Conservation (phyloP, 208 protist genomes). For the Porcisia hertigi region DNA sequence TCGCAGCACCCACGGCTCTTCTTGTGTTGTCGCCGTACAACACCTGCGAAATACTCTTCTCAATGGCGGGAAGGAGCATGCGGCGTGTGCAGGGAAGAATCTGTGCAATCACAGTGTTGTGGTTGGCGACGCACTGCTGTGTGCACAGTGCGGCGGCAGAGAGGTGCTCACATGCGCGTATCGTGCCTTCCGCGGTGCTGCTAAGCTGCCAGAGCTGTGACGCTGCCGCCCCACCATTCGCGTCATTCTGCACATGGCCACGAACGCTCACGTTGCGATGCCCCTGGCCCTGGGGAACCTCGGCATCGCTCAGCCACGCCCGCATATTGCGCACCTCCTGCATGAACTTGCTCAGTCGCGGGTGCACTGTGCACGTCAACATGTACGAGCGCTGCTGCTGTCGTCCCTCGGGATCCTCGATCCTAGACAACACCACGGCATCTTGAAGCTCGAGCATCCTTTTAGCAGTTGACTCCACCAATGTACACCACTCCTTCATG, state of each 20-base stretch:
- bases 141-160: conserved; percentile 48
- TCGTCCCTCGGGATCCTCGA: conserved; percentile 12
- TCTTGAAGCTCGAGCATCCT: conserved; percentile 49
- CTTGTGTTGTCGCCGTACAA: conserved; percentile 48
- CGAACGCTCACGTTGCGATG: not conserved
- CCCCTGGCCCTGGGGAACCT: conserved; percentile 10
- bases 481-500: conserved; percentile 44
- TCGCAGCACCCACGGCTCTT: conserved; percentile 56
- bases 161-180: conserved; percentile 63
- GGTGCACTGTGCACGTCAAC: conserved; percentile 63
- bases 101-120: conserved; percentile 83
- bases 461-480: conserved; percentile 40
- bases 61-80: conserved; percentile 65
- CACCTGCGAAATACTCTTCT: conserved; percentile 61
- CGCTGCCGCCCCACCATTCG: not conserved
- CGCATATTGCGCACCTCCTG: conserved; percentile 72
- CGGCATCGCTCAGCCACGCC: conserved; percentile 41
- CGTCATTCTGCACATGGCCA: not conserved
- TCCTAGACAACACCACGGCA: conserved; percentile 40
- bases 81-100: conserved; percentile 69
- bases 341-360: conserved; percentile 57
- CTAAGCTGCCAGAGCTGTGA: conserved; percentile 31
- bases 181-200: conserved; percentile 45
- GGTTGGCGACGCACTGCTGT: conserved; percentile 82
- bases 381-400: conserved; percentile 23